Percentiles rank a stretch among this genome's conserved stretches.
Conservation (phyloP, 768 basidiomycete species). For the Cyclocybe cylindracea region DNA sequence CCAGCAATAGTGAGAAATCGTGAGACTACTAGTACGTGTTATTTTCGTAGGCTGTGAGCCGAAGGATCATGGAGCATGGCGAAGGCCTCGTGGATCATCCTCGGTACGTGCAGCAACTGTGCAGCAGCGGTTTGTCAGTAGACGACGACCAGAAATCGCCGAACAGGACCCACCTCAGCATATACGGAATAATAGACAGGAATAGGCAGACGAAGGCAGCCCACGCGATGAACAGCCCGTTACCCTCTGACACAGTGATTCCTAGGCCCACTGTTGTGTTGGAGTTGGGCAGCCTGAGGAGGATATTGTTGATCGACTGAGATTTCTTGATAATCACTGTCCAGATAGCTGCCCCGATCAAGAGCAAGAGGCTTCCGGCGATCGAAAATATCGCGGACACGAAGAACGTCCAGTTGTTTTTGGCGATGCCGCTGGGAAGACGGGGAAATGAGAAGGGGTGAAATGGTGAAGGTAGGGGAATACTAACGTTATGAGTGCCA, state of each 20-base stretch:
- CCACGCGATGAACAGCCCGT: conserved; percentile 71
- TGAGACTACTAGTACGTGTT: too few species aligned
- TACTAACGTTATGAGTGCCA: conserved; percentile 69
- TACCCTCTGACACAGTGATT: conserved; percentile 61
- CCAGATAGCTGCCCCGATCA: conserved; percentile 78
- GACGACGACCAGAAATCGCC: not conserved
- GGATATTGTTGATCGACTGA: conserved; percentile 51
- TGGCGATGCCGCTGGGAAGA: conserved; percentile 59
- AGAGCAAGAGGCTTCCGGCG: conserved; percentile 58
- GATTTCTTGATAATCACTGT: conserved; percentile 70
- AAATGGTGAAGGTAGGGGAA: conserved; percentile 1
- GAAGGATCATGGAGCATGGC: not conserved
- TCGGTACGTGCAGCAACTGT: conserved; percentile 79
- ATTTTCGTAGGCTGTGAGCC: not conserved
- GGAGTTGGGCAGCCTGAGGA: not conserved
- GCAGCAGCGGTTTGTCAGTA: not conserved
- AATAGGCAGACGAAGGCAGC: conserved; percentile 69
- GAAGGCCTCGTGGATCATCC: conserved; percentile 41
- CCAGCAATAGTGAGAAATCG: too few species aligned
- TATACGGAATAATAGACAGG: conserved; percentile 70
- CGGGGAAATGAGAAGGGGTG: conserved; percentile 11
- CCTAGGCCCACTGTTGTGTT: conserved; percentile 46
- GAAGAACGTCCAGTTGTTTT: conserved; percentile 66
- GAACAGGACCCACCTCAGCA: conserved; percentile 60
- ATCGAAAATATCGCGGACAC: conserved; percentile 64